A percentile compares a stretch with the other conserved stretches of the same genome.
Conservation (phyloP, 2,329 filamentous ascomycete species). For the Triangularia setosa region DNA sequence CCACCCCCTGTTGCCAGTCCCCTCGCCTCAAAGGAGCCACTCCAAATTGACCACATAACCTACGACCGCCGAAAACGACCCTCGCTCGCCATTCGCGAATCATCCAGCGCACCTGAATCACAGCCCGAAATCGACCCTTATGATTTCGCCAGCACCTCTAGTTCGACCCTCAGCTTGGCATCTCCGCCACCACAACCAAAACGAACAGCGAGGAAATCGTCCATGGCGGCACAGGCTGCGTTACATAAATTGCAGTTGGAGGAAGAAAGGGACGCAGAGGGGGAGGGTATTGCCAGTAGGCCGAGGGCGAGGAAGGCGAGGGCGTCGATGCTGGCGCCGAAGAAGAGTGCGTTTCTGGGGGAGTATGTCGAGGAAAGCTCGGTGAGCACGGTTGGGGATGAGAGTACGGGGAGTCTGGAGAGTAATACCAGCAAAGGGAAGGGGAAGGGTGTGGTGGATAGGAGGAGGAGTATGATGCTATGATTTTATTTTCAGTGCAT, state of each 20-base stretch:
- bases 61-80: background rate
- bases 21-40: slow-evolving; percentile 36
- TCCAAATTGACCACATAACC: background rate
- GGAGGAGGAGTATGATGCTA: slow-evolving; percentile 58
- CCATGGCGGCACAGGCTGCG: slow-evolving; percentile 20
- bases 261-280: slow-evolving; percentile 27
- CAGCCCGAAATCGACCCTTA: slow-evolving; percentile 1
- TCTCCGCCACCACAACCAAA: background rate
- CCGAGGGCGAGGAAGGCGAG: slow-evolving; percentile 32
- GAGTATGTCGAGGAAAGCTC: slow-evolving; percentile 20
- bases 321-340: slow-evolving; percentile 40
- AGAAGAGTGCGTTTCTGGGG: slow-evolving; percentile 32
- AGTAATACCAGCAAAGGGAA: slow-evolving; percentile 9
- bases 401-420: slow-evolving; percentile 21
- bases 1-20: slow-evolving; percentile 34
- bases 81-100: background rate
- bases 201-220: slow-evolving; percentile 16
- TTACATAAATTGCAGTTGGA: slow-evolving; percentile 25
- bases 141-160: background rate
- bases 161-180: background rate
- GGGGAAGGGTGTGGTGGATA: slow-evolving; percentile 35
- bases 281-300: slow-evolving; percentile 22
- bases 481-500: slow-evolving; percentile 32
- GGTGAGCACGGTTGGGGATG: slow-evolving; percentile 26
- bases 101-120: background rate